Evolutionary conservation across 164 flowering plant species (phyloP).

Genomic region (Akebia trifoliata): DNA sequence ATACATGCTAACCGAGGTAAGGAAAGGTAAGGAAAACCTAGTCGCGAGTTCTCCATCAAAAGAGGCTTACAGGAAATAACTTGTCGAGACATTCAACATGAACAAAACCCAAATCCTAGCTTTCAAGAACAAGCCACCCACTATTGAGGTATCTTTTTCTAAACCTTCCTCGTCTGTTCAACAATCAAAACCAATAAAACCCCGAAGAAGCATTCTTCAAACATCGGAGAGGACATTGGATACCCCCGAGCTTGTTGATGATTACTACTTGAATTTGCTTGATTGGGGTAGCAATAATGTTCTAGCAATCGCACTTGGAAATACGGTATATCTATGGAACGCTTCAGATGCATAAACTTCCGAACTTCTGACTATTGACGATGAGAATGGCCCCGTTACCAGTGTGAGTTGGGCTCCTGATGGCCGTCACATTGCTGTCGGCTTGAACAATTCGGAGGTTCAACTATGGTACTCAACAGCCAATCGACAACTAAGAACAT

Average conservation of each 20-base stretch:
- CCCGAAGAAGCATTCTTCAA: too few species aligned
- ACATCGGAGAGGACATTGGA: slow-evolving; percentile 47
- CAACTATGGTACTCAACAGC: slow-evolving; percentile 53
- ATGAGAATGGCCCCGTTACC: slow-evolving; percentile 47
- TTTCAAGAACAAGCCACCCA: too few species aligned
- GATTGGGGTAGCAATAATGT: slow-evolving; percentile 50
- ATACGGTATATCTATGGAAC: slow-evolving; percentile 47
- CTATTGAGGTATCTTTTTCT: too few species aligned
- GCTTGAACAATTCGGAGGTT: slow-evolving; percentile 44
- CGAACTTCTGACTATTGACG: slow-evolving; percentile 40
- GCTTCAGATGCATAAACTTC: slow-evolving; percentile 38
- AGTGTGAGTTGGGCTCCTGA: slow-evolving; percentile 56
- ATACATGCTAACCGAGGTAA: too few species aligned
- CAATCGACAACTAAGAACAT: slow-evolving; percentile 17
- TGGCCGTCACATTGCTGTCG: slow-evolving; percentile 48
- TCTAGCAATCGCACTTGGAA: slow-evolving; percentile 51
- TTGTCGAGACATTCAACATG: too few species aligned
- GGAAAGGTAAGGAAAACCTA: too few species aligned
- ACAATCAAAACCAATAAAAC: too few species aligned
- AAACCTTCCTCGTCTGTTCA: too few species aligned
- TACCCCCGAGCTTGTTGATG: slow-evolving; percentile 54
- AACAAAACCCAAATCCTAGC: too few species aligned
- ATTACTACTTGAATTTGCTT: too few species aligned
- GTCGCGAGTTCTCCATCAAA: too few species aligned
- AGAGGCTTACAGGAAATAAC: too few species aligned